Percentiles rank a stretch among this genome's conserved stretches.
These are phyloP conservation scores for Sapria himalayana DNA, from an alignment of 345 rosid genomes.

Conservation along the genomic window DNA sequence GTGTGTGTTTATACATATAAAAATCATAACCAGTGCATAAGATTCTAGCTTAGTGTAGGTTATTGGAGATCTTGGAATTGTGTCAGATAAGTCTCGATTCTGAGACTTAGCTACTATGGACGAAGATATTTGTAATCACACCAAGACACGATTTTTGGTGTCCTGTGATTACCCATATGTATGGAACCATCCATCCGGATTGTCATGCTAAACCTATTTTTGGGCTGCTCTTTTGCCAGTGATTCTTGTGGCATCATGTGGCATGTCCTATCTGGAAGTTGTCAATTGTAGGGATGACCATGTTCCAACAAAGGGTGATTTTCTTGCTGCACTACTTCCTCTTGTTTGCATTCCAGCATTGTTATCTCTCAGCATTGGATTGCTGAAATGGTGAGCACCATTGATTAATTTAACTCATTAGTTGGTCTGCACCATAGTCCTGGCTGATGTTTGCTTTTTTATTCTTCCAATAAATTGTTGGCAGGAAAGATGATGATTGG, in stretches of 20 bases:
- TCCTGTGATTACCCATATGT: too few species aligned
- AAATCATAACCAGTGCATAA: too few species aligned
- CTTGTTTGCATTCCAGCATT: conserved; percentile 85
- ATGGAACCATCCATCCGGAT: too few species aligned
- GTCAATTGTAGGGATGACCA: conserved; percentile 73
- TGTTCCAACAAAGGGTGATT: conserved; percentile 70
- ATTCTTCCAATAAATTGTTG: conserved; percentile 11
- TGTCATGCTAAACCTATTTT: conserved; percentile 3
- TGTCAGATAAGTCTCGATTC: too few species aligned
- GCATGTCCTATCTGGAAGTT: conserved; percentile 75
- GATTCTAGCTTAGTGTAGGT: too few species aligned
- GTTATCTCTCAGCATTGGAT: conserved; percentile 72
- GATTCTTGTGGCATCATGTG: conserved; percentile 87
- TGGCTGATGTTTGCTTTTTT: conserved; percentile 3
- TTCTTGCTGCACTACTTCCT: conserved; percentile 95
- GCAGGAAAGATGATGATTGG: conserved; percentile 98
- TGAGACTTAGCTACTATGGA: too few species aligned
- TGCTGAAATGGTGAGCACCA: conserved; percentile 65
- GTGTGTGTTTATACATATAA: too few species aligned
- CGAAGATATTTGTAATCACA: too few species aligned
- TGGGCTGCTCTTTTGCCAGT: conserved; percentile 26
- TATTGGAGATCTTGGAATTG: too few species aligned
- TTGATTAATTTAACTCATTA: conserved; percentile 8
- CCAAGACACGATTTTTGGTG: too few species aligned
- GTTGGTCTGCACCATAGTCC: conserved; percentile 2